These are phyloP conservation scores for Hyphodiscus sp. DNA, from an alignment of 2,329 filamentous ascomycete species.

Conservation along the genomic window DNA sequence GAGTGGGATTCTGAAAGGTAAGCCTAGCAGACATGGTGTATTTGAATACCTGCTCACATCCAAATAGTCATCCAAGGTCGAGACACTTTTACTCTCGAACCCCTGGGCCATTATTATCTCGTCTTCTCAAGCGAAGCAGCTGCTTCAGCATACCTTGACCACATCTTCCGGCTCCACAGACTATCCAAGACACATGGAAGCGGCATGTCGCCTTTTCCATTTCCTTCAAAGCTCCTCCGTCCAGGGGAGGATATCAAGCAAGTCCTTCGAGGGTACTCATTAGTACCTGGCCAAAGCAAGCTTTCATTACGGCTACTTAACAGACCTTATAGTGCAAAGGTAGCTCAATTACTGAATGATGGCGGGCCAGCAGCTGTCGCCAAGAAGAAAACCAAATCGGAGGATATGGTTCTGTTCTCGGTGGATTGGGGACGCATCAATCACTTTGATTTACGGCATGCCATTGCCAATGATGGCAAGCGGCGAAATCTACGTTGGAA, in stretches of 20 bases:
- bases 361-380: conserved; percentile 25
- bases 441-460: conserved; percentile 13
- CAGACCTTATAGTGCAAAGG: conserved; percentile 29
- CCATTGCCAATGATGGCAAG: conserved; percentile 24
- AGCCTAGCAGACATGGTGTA: background rate
- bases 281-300: conserved; percentile 37
- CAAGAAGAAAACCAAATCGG: conserved; percentile 13
- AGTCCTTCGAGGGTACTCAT: conserved; percentile 43
- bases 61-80: conserved; percentile 56
- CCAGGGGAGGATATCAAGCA: conserved; percentile 40
- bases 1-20: conserved; percentile 53
- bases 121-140: conserved; percentile 56
- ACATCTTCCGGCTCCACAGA: conserved; percentile 44
- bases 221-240: conserved; percentile 36
- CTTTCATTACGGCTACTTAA: conserved; percentile 30
- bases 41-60: conserved; percentile 1
- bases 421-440: conserved; percentile 18
- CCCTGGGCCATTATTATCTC: conserved; percentile 60
- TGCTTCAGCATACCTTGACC: conserved; percentile 54
- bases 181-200: conserved; percentile 37
- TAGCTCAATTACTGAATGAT: conserved; percentile 31
- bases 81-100: conserved; percentile 55
- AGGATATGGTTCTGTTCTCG: conserved; percentile 26
- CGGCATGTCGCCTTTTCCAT: conserved; percentile 30
- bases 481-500: conserved; percentile 29